Base-by-base conservation (phyloP, 2,329 filamentous ascomycete genomes). In the Fusarium sp. region DNA sequence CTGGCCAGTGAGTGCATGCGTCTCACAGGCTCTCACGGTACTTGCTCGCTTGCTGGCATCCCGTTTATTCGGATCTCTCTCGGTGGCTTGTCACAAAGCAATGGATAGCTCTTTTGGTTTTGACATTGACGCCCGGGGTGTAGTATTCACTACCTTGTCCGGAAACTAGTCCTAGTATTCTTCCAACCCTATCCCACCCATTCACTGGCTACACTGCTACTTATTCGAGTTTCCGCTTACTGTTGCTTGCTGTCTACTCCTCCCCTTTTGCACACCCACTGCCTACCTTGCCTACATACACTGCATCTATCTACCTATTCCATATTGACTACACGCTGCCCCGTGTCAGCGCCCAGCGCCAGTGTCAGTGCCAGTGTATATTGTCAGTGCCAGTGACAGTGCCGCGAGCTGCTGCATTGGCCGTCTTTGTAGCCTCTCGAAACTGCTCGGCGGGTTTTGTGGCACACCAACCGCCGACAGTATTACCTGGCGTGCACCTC, bases 391-490 rank as follows among this genome's bases (percentile, higher is more conserved):
- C 33, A 63, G 56, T 68, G 49, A 46, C 67, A 72, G 72, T 77
- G 75, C 70, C 70, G 70, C 55, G 66, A 75, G 72, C 45, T 73
- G 66, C 75, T 76, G 65, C 66, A 75, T 69, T 52, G 66, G 54
- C 48, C 64, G 69, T 63, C 58, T 44, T 64, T 38, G 51, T 66
- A 75, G 76, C 72, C 74, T 77, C 76, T 77, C 76, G 71, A 77
- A 72, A 75, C 75, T 63, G 70, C 63, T 67, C 63, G 68, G 75
- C 64, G 60, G 72, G 67, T 62, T 66, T 56, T 78, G 76, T 77
- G 69, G 67, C 71, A 77, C 76, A 60, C 69, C 64, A 77, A 70
- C 69, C 67, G 73, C 70, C 71, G 71, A 65, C 76, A 69, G 76
- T 77, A 73, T 72, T 71, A 77, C 76, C 70, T 75, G 70, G 62